Evolutionary conservation across 1,139 yeast species (phyloP), one percentile per base, ranked within the genome.

Genomic region (Pichia sp.): DNA sequence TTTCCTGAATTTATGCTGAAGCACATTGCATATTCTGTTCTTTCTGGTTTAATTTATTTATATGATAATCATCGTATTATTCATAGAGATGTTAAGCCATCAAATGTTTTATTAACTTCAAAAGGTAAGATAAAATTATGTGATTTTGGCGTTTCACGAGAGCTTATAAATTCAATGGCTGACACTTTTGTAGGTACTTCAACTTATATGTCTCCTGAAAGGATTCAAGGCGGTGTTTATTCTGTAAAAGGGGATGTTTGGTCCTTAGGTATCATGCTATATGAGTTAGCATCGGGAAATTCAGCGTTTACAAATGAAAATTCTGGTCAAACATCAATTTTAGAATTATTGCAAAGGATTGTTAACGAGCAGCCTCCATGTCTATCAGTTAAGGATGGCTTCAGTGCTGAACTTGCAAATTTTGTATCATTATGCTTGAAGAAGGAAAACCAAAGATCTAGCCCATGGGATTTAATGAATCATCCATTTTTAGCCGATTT

Each of bases 131-230:
- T 87, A 55, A 87, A 87, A 61, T 70, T 87, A 29, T 86, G 96
- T 64, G 97, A 90, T 65, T 90, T 90, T 67, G 97, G 98, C 11
- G 98, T 92, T 7, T 80, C 90, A 34, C 78, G 96, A 52, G 96
- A 89, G 61, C 72, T 92, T 48, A 86, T 87, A 47, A 89, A 90
- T 62, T 89, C 97, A 0, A 76, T 92, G 50, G 97, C 97, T 0
- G 96, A 92, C 55, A 92, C 97, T 0, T 92, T 92, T 70, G 97
- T 92, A 10, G 98, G 98, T 1, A 92, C 98, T 1, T 87, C 96
- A 1, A 87, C 95, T 2, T 92, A 92, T 60, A 92, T 92, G 98
- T 87, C 97, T 1, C 98, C 98, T 0, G 98, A 92, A 60, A 75
- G 98, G 52, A 92, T 92, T 46, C 96, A 87, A 65, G 98, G 98